These are phyloP conservation scores for Microcyclosporella mali DNA, from an alignment of 2,329 filamentous ascomycete genomes.

Conservation along the genomic window DNA sequence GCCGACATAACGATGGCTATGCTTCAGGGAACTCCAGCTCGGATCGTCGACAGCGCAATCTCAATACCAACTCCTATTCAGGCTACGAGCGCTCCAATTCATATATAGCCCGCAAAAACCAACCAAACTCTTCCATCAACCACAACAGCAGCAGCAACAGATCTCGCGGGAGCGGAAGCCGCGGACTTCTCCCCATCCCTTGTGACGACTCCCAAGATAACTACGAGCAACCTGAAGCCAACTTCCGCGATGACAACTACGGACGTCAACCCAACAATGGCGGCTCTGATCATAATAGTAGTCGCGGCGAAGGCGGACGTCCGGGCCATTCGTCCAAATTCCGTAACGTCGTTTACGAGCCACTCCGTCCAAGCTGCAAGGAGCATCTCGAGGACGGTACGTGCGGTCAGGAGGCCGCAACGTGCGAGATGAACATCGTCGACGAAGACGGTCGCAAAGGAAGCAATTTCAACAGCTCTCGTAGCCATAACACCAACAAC, in stretches of 20 bases:
- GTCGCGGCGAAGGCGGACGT: no score
- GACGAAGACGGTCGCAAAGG: not conserved
- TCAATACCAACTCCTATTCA: no score
- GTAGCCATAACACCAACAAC: constrained; percentile 3
- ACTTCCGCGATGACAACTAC: constrained; percentile 2
- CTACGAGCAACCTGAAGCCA: not conserved
- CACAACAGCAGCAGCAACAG: constrained; percentile 1
- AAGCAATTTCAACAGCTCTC: constrained; percentile 5
- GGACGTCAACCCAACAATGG: not conserved
- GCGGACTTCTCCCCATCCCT: no score
- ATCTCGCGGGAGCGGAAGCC: not conserved
- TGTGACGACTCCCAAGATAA: constrained; percentile 1
- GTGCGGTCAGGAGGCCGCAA: constrained; percentile 5
- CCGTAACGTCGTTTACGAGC: no score
- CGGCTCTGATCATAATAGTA: no score
- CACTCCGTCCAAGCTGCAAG: no score
- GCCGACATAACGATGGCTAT: not conserved
- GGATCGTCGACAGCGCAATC: not conserved
- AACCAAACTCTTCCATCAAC: not conserved
- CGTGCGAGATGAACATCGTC: constrained; percentile 6
- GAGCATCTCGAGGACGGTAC: no score
- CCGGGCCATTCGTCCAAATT: no score
- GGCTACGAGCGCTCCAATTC: no score
- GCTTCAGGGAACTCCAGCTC: not conserved
- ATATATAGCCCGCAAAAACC: no score